These are phyloP conservation scores for Serendipita sp. DNA, from an alignment of 768 basidiomycete species.

Conservation along the genomic window DNA sequence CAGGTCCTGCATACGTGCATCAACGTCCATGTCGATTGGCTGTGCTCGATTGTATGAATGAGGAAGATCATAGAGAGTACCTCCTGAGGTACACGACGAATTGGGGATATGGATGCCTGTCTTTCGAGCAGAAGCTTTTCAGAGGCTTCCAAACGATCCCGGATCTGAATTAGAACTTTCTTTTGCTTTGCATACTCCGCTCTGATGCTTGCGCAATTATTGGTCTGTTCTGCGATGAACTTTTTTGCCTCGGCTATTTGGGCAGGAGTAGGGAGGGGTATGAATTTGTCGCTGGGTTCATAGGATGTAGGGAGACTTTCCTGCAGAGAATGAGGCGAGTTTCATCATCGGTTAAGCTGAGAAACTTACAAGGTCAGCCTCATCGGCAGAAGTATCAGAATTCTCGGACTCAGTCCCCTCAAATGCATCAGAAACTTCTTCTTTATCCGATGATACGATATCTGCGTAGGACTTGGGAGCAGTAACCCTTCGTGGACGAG, in stretches of 20 bases:
- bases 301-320: background rate
- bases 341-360: background rate
- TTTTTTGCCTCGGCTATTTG: background rate
- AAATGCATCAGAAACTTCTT: background rate
- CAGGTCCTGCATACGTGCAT: background rate
- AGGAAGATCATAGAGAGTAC: background rate
- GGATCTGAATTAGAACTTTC: background rate
- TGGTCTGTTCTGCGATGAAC: background rate
- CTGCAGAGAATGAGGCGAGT: background rate
- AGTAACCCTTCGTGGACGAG: no score
- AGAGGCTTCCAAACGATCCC: background rate
- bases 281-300: background rate
- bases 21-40: background rate
- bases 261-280: background rate
- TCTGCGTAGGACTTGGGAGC: background rate
- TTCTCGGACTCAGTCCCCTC: no score
- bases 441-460: background rate
- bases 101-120: background rate
- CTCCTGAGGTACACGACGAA: background rate
- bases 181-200: background rate
- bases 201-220: background rate
- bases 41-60: background rate
- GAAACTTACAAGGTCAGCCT: no score
- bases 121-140: background rate
- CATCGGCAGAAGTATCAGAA: no score